Evolutionary conservation across 225 moss, liverwort and hornwort species (phyloP).

Genomic region (Bryoerythrophyllum caledonicum): DNA sequence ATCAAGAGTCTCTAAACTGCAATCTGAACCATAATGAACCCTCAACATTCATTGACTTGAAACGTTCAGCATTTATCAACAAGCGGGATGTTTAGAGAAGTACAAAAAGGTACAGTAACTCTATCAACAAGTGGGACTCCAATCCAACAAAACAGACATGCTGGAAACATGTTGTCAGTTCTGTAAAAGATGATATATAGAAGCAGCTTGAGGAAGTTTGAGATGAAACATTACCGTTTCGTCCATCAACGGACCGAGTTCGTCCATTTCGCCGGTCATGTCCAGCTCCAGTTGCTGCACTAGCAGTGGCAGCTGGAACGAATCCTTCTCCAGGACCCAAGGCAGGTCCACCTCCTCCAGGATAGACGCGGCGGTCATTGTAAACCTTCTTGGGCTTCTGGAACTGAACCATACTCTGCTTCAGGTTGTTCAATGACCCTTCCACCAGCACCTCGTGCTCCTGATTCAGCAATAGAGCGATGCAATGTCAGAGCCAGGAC

Average conservation of each 20-base stretch:
- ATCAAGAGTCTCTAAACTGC: neutral
- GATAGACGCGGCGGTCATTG: slow-evolving; percentile 95
- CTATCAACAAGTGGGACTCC: neutral
- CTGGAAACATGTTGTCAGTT: neutral
- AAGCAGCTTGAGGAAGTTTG: neutral
- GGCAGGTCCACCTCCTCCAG: slow-evolving; percentile 89
- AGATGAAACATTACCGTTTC: slow-evolving; percentile 50
- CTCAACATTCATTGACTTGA: neutral
- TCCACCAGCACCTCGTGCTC: slow-evolving; percentile 98
- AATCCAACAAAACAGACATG: neutral
- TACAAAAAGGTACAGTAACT: neutral
- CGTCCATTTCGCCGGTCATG: slow-evolving; percentile 86
- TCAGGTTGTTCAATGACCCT: slow-evolving; percentile 95
- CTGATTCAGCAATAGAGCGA: slow-evolving; percentile 27
- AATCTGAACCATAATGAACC: too few species aligned
- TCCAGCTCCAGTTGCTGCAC: slow-evolving; percentile 69
- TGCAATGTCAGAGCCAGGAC: slow-evolving; percentile 5
- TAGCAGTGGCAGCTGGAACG: slow-evolving; percentile 86
- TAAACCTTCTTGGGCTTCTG: slow-evolving; percentile 99
- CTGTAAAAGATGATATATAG: neutral
- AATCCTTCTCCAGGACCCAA: slow-evolving; percentile 80
- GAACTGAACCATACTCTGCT: slow-evolving; percentile 99
- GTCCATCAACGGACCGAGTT: slow-evolving; percentile 76
- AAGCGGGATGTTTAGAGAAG: neutral
- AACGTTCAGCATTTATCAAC: neutral